phyloP scores from a whole-genome alignment of 352 stramenopile genomes.

The Phytophthora meadii region DNA sequence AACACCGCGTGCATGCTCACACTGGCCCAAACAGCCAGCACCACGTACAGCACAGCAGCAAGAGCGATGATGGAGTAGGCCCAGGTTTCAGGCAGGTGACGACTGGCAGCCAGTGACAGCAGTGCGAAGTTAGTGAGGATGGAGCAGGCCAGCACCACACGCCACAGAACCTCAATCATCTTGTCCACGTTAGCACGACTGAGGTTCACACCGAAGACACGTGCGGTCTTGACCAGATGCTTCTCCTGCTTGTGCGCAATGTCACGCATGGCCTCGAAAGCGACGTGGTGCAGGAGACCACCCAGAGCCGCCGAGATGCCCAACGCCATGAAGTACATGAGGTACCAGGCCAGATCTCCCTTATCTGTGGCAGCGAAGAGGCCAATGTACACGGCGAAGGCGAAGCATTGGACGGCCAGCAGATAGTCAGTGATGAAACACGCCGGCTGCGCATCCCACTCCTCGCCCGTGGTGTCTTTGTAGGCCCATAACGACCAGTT shows the following conservation, averaged over 20 bases:
- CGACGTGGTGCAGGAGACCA: constrained; percentile 82
- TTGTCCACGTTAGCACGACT: constrained; percentile 75
- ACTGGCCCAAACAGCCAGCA: constrained; percentile 78
- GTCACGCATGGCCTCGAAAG: constrained; percentile 76
- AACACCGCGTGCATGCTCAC: constrained; percentile 87
- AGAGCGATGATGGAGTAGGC: constrained; percentile 78
- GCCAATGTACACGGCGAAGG: constrained; percentile 80
- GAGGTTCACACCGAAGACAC: constrained; percentile 78
- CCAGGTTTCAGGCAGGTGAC: constrained; percentile 78
- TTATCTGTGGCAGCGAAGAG: constrained; percentile 70
- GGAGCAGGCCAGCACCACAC: constrained; percentile 81
- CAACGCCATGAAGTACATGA: constrained; percentile 89
- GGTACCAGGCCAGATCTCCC: constrained; percentile 69
- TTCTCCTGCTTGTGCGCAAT: constrained; percentile 81
- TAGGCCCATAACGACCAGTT: constrained; percentile 86
- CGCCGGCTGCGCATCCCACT: constrained; percentile 87
- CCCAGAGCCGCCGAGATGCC: constrained; percentile 81
- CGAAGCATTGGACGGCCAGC: constrained; percentile 84
- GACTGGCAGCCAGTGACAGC: constrained; percentile 75
- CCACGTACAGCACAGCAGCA: constrained; percentile 70
- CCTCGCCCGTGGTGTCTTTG: constrained; percentile 72
- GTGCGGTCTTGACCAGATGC: constrained; percentile 64
- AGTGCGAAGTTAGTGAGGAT: constrained; percentile 89
- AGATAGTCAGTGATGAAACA: constrained; percentile 91
- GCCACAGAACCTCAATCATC: constrained; percentile 81